These are phyloP conservation scores for Spathaspora passalidarum DNA, from an alignment of 805 yeast genomes.

Conservation along the genomic window DNA sequence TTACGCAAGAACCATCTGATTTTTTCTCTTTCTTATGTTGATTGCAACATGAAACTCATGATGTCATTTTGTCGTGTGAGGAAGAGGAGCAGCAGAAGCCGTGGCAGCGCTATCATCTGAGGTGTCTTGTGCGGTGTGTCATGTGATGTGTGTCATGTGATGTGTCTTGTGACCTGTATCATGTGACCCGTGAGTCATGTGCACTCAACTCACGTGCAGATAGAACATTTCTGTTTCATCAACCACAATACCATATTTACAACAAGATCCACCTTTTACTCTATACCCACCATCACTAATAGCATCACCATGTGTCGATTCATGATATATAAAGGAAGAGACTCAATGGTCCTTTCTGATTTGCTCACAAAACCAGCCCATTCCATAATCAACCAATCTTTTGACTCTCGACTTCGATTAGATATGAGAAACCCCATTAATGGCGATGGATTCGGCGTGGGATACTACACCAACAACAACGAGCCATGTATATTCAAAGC, in stretches of 20 bases:
- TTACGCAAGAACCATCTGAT: too few species aligned
- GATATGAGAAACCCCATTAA: conserved; percentile 91
- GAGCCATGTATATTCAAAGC: conserved; percentile 94
- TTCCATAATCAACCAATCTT: conserved; percentile 93
- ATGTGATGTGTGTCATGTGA: neutral
- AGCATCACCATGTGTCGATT: conserved; percentile 82
- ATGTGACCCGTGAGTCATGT: too few species aligned
- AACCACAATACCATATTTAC: neutral
- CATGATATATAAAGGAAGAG: conserved; percentile 86
- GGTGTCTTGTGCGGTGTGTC: neutral
- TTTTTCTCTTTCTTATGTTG: too few species aligned
- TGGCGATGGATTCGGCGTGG: conserved; percentile 98
- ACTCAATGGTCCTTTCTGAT: conserved; percentile 82
- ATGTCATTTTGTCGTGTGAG: too few species aligned
- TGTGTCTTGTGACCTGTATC: neutral
- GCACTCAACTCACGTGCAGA: neutral
- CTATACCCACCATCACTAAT: neutral
- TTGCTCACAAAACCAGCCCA: conserved; percentile 93
- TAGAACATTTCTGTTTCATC: neutral
- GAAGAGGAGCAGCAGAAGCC: too few species aligned
- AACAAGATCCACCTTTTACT: neutral
- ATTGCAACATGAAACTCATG: too few species aligned
- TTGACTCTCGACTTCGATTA: conserved; percentile 81
- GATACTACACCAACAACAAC: conserved; percentile 62
- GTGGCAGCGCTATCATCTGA: too few species aligned